phyloP scores from a whole-genome alignment of 495 filamentous ascomycete species.

The Hypoxylon subgilvum region DNA sequence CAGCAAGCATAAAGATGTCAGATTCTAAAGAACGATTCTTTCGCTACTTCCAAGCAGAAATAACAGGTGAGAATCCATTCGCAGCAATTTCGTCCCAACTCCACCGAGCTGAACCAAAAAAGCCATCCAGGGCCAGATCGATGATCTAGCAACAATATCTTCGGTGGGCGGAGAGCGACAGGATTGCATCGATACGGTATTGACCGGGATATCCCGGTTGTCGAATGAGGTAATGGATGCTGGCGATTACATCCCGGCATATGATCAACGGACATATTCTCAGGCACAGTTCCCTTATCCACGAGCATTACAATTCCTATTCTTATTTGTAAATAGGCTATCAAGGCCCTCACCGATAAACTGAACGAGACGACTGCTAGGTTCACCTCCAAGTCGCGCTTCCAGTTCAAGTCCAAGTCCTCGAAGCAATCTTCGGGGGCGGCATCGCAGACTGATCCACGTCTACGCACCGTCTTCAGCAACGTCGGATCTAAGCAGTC shows the following conservation, averaged over 20 bases:
- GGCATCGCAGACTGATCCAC: constrained; percentile 13
- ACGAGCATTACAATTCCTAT: not conserved
- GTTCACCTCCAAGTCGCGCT: constrained; percentile 50
- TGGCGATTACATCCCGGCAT: constrained; percentile 50
- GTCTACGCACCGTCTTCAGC: constrained; percentile 28
- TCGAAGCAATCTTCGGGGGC: constrained; percentile 14
- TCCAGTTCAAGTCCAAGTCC: constrained; percentile 54
- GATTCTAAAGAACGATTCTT: constrained; percentile 77
- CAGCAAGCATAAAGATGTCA: constrained; percentile 31
- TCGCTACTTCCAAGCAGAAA: constrained; percentile 75
- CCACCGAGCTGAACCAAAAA: not conserved
- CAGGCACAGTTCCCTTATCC: constrained; percentile 31
- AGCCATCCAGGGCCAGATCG: constrained; percentile 54
- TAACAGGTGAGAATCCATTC: constrained; percentile 62
- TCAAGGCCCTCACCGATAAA: constrained; percentile 52
- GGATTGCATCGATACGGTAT: constrained; percentile 52
- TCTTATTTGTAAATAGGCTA: constrained; percentile 36
- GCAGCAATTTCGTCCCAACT: not conserved
- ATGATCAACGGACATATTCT: constrained; percentile 53
- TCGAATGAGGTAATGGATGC: constrained; percentile 54
- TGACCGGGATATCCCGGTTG: constrained; percentile 51
- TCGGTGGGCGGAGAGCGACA: constrained; percentile 52
- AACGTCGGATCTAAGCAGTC: constrained; percentile 22
- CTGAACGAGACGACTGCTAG: constrained; percentile 51
- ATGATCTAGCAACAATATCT: constrained; percentile 42